phyloP scores from a whole-genome alignment of 148 eudicot species.

The Amaranthus cruentus region DNA sequence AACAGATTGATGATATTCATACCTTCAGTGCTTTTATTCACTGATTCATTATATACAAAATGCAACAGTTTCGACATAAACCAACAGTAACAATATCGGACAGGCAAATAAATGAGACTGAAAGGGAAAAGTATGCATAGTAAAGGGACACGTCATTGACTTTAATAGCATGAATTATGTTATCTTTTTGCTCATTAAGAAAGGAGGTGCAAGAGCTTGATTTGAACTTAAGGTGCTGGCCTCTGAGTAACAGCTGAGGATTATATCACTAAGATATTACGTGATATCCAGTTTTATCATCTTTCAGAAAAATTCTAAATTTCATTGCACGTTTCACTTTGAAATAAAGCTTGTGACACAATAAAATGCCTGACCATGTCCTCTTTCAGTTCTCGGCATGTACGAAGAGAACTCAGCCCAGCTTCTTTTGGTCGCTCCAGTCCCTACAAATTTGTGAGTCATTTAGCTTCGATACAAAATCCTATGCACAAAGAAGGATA shows the following conservation, averaged over 20 bases:
- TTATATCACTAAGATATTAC: neutral
- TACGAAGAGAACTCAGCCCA: constrained; percentile 79
- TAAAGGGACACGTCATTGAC: neutral
- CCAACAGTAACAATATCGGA: neutral
- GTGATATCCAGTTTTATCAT: neutral
- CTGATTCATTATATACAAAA: neutral
- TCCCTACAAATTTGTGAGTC: constrained; percentile 44
- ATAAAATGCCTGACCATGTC: constrained; percentile 55
- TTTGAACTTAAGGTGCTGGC: neutral
- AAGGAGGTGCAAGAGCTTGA: neutral
- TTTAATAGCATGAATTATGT: neutral
- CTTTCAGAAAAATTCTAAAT: neutral
- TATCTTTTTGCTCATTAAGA: neutral
- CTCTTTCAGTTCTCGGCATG: constrained; percentile 74
- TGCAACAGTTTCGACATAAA: neutral
- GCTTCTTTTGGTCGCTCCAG: constrained; percentile 73
- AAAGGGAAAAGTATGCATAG: neutral
- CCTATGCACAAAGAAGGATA: constrained; percentile 3
- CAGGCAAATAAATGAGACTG: neutral
- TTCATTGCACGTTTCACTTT: neutral
- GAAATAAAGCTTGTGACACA: neutral
- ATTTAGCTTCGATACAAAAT: neutral
- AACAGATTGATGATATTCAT: constrained; percentile 14
- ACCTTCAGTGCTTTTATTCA: neutral
- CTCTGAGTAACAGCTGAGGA: neutral